Conservation (phyloP, 768 basidiomycete genomes). For the Lactarius trivialis region DNA sequence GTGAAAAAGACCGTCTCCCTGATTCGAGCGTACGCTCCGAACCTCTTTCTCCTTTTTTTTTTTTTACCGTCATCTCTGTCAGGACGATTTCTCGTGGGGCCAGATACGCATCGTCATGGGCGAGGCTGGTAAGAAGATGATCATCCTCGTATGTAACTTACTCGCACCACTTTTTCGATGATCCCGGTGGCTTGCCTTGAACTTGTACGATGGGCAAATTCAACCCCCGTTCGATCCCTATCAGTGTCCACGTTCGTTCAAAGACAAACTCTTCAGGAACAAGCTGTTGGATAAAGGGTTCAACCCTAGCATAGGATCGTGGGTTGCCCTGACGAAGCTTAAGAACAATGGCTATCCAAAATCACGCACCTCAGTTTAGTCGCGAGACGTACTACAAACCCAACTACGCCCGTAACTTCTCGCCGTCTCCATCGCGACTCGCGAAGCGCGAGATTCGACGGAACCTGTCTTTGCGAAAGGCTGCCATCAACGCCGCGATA, state of each 20-base stretch:
- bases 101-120: slow-evolving; percentile 87
- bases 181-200: slow-evolving; percentile 3
- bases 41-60: too few relatives aligned
- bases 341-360: slow-evolving; percentile 72
- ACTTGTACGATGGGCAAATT: slow-evolving; percentile 88
- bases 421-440: slow-evolving; percentile 70
- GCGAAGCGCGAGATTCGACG: slow-evolving; percentile 85
- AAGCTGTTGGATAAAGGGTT: slow-evolving; percentile 98
- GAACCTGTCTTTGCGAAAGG: slow-evolving; percentile 64
- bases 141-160: slow-evolving; percentile 72
- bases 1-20: too few relatives aligned
- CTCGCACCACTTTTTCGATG: background rate
- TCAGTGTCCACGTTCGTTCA: background rate
- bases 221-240: slow-evolving; percentile 83
- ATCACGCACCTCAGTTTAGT: slow-evolving; percentile 76
- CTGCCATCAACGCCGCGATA: slow-evolving; percentile 70
- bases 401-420: slow-evolving; percentile 34
- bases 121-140: slow-evolving; percentile 91
- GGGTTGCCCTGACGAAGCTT: slow-evolving; percentile 72
- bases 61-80: too few relatives aligned
- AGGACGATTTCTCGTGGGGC: slow-evolving; percentile 98
- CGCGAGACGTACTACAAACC: slow-evolving; percentile 85
- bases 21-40: too few relatives aligned
- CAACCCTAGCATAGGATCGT: slow-evolving; percentile 90
- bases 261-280: slow-evolving; percentile 50